A percentile compares a stretch with the other conserved stretches of the same genome.
Conservation (phyloP, 2,329 filamentous ascomycete genomes). For the Orbilia ellipsospora region DNA sequence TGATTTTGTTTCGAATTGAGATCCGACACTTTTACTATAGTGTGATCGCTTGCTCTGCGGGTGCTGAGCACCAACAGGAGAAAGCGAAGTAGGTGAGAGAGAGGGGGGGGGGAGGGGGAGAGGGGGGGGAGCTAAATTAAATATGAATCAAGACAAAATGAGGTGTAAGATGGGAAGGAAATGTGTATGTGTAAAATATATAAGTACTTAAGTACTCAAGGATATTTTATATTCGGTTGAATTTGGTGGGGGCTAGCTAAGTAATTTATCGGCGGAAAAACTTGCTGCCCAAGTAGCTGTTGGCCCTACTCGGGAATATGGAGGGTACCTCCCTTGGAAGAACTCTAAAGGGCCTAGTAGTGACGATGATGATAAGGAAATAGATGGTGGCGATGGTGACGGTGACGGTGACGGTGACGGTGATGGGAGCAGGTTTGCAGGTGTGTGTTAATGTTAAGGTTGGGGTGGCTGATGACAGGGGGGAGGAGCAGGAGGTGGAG, state of each 20-base stretch:
- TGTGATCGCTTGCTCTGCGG: slow-evolving; percentile 31
- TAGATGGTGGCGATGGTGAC: slow-evolving; percentile 4
- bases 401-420: slow-evolving; percentile 11
- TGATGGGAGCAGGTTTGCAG: not conserved
- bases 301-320: not conserved
- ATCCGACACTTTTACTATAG: slow-evolving; percentile 29
- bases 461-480: slow-evolving; percentile 2
- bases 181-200: too few species aligned
- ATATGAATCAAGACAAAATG: too few species aligned
- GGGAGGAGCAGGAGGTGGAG: slow-evolving; percentile 9
- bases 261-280: not conserved
- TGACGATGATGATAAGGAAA: not conserved
- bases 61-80: slow-evolving; percentile 23
- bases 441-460: too few species aligned
- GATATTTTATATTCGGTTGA: not conserved
- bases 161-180: too few species aligned
- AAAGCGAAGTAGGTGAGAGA: slow-evolving; percentile 3
- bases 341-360: not conserved
- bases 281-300: not conserved
- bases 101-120: not conserved
- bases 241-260: too few species aligned
- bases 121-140: not conserved
- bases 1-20: slow-evolving; percentile 32
- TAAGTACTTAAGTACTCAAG: too few species aligned
- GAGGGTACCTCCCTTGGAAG: not conserved